A percentile compares a stretch with the other conserved stretches of the same genome.
Conservation (phyloP, 441 rosid genomes). For the Adansonia gregorii region DNA sequence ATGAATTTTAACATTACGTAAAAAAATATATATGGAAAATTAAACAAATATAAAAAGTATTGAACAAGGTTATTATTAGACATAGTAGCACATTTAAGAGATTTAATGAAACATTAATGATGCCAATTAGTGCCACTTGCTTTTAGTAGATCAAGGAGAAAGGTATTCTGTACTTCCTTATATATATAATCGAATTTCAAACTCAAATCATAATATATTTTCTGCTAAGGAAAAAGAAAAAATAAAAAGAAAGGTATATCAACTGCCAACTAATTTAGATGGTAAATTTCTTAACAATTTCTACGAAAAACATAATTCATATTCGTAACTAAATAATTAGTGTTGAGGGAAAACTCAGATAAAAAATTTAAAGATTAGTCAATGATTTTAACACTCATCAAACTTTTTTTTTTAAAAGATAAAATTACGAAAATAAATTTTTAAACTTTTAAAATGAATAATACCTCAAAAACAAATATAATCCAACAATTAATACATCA, state of each 20-base stretch:
- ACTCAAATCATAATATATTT: no score
- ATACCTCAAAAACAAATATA: no score
- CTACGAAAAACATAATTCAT: no score
- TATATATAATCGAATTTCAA: background rate
- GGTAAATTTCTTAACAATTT: background rate
- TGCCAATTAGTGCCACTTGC: background rate
- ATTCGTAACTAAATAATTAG: no score
- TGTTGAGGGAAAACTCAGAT: no score
- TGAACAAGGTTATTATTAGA: background rate
- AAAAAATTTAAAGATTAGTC: no score
- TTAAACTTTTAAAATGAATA: no score
- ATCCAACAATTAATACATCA: no score
- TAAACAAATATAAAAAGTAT: background rate
- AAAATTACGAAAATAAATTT: no score
- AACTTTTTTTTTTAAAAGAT: no score
- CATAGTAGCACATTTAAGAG: background rate
- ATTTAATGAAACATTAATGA: background rate
- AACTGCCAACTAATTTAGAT: background rate
- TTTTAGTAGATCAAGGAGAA: background rate
- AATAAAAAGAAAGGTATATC: background rate
- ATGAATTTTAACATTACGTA: background rate
- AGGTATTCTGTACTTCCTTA: background rate
- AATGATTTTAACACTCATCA: no score
- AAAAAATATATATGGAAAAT: background rate
- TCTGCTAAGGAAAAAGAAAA: background rate